Evolutionary conservation across 2,329 filamentous ascomycete genomes (phyloP).

Genomic region (Furcasterigmium sp.): DNA sequence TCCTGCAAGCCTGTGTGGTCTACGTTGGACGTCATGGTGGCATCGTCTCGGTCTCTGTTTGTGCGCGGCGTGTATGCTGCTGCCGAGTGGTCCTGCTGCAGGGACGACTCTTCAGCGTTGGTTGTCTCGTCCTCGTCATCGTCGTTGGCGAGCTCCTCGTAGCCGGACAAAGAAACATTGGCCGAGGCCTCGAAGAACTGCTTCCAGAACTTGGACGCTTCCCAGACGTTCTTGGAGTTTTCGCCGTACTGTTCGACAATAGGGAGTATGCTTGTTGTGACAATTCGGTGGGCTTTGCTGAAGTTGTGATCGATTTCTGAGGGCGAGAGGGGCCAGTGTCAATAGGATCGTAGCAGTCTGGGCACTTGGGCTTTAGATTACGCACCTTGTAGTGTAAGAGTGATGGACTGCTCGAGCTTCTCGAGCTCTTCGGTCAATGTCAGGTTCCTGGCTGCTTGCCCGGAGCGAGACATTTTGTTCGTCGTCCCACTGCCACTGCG

Average conservation of each 20-base stretch:
- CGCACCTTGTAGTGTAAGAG: slow-evolving; percentile 83
- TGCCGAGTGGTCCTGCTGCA: slow-evolving; percentile 51
- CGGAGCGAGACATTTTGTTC: slow-evolving; percentile 43
- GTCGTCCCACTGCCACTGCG: no score
- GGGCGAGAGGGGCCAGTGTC: slow-evolving; percentile 1
- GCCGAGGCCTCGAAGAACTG: slow-evolving; percentile 99
- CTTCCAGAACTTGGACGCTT: slow-evolving; percentile 99
- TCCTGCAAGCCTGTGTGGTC: slow-evolving; percentile 35
- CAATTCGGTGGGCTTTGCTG: slow-evolving; percentile 91
- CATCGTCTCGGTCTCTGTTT: slow-evolving; percentile 28
- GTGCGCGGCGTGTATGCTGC: slow-evolving; percentile 32
- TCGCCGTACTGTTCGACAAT: slow-evolving; percentile 94
- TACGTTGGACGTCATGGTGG: slow-evolving; percentile 24
- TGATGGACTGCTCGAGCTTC: slow-evolving; percentile 93
- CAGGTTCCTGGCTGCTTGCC: slow-evolving; percentile 49
- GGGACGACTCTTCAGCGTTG: slow-evolving; percentile 44
- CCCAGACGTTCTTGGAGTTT: slow-evolving; percentile 91
- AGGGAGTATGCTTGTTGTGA: slow-evolving; percentile 87
- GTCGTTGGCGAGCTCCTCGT: slow-evolving; percentile 74
- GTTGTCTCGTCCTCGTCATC: slow-evolving; percentile 49
- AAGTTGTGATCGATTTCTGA: slow-evolving; percentile 98
- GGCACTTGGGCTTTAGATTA: background rate
- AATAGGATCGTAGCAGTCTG: slow-evolving; percentile 3
- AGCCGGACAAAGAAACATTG: slow-evolving; percentile 92
- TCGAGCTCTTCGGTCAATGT: slow-evolving; percentile 93